Evolutionary conservation across 306 rosid genomes (phyloP), one percentile per base, ranked within the genome.

Genomic region (Albizia julibrissin): DNA sequence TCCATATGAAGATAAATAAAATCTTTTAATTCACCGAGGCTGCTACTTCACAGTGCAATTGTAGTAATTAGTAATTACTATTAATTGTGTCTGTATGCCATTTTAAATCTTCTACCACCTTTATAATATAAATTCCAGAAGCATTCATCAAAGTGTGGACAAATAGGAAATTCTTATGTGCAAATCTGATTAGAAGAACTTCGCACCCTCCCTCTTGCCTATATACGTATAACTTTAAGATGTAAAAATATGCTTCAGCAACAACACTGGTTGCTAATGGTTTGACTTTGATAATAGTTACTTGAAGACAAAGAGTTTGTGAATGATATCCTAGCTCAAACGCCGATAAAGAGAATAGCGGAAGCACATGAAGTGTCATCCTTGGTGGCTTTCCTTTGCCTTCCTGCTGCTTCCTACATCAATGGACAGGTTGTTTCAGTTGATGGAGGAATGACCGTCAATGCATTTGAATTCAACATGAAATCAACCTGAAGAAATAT

Each of bases 341-440:
- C 97, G 15, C 97, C 93, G 2, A 77, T 87, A 9, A 66, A 86
- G 83, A 92, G 97, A 47, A 64, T 92, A 27, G 98, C 90, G 49
- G 97, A 94, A 81, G 24, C 97, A 2, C 89, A 87, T 65, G 98
- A 92, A 79, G 97, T 92, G 24, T 92, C 98, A 18, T 88, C 97
- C 18, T 73, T 94, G 93, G 98, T 91, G n/a, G 80, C 90, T 44
- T 92, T 87, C 83, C 97, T 94, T 74, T 94, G 94, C 82, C 86
- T 94, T 18, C 97, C 97, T 4, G 92, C 97, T 21, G 94, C 98
- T 14, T 91, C 98, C 69, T 94, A 94, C 85, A 92, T 94, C 79
- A 92, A 93, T 43, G 96, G 97, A 52, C 97, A 94, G 81, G 65
- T 89, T 71, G 75, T 94, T 59, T 81, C 89, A 58, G 97, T 94